Conservation (phyloP, 345 rosid genomes). For the Noccaea caerulescens region DNA sequence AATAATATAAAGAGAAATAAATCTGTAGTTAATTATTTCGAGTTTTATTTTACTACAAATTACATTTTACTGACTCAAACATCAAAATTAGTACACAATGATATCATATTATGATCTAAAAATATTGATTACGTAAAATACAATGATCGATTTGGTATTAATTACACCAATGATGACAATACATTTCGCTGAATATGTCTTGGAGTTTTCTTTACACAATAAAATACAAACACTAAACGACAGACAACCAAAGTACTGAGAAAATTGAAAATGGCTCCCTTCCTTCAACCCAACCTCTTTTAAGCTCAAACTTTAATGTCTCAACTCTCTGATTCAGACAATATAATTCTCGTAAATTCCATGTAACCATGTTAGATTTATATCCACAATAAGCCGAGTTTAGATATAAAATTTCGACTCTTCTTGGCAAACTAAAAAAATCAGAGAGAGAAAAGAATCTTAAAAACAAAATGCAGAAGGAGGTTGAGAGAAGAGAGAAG, state of each 20-base stretch:
- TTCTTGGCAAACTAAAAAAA: constrained; percentile 20
- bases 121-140: too few species aligned
- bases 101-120: too few species aligned
- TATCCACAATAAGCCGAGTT: neutral
- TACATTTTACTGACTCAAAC: neutral
- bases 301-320: constrained; percentile 41
- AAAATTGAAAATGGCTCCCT: constrained; percentile 35
- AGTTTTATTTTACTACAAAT: neutral
- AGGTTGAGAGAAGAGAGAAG: constrained; percentile 22
- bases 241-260: constrained; percentile 38
- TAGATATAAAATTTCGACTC: constrained; percentile 3
- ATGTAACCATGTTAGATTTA: constrained; percentile 28
- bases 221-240: constrained; percentile 33
- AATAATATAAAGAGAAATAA: neutral
- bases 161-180: constrained; percentile 11
- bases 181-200: constrained; percentile 14
- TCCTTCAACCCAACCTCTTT: constrained; percentile 35
- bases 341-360: constrained; percentile 12
- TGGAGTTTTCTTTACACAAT: constrained; percentile 12
- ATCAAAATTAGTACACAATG: neutral
- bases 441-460: constrained; percentile 31
- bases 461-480: neutral
- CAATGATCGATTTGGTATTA: neutral
- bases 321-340: constrained; percentile 19
- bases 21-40: neutral